Base-by-base conservation (phyloP, 768 basidiomycete species). In the Amylocystis lapponica region DNA sequence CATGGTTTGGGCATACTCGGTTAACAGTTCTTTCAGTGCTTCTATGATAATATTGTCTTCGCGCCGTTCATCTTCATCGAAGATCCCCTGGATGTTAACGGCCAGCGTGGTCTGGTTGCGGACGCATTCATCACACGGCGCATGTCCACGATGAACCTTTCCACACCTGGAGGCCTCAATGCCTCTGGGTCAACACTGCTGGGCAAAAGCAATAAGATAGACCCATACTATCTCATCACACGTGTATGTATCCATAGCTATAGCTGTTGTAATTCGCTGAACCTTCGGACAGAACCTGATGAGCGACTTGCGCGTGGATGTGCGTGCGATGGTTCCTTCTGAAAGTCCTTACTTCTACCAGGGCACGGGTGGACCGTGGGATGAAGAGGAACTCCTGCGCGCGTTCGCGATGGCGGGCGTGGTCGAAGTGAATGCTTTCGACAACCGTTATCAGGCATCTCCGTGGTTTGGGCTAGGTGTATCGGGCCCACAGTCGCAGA, bases 51-150 rank as follows among this genome's bases (percentile, higher is more conserved):
- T 56, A 94, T 94, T 46, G 80, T 92, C 16, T 93, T 92, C 62
- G 88, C 89, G 21, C 95, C 93, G 0, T 99, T 98, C 65, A 87
- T 97, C 40, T 97, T 93, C 53, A 86, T 97, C 48, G 96, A 97
- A 60, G 92, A 95, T 58, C 84, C 88, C 11, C 53, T 81, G 33
- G 89, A 94, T 51, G 70, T 76, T 17, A 81, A 76, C 52, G 77
- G 74, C 22, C 75, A 78, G 49, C 69, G 68, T 26, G 71, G 70
- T n/a, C 54, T 72, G 37, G 49, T 67, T 23, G 52, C 68, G 1
- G 79, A 86, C 34, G 56, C 62, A 16, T 57, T 56, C 21, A 45
- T 64, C 31, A 34, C 51, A 16, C 65, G 69, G 41, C 53, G 69
- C 48, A 64, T 70, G 34, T 65, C 72, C 35, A 65, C 71, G 13